Evolutionary conservation across 257 asterid genomes (phyloP).

Genomic region (Coffea canephora): DNA sequence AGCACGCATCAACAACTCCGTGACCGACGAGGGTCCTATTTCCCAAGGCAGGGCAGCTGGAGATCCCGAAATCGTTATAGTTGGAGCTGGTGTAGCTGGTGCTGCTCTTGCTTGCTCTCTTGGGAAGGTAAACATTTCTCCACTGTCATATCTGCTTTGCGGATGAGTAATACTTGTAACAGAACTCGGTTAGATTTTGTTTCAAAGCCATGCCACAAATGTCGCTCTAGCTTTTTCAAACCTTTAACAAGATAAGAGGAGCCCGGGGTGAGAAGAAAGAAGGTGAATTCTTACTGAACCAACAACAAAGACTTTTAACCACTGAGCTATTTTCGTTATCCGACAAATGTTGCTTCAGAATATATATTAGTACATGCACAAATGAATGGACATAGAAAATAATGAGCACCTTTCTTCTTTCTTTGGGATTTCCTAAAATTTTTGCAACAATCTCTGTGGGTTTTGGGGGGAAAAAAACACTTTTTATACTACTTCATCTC

Average conservation of each 20-base stretch:
- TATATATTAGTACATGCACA: too few relatives aligned
- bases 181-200: neutral
- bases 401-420: neutral
- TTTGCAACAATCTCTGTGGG: neutral
- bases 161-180: too few relatives aligned
- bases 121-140: conserved; percentile 10
- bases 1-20: neutral
- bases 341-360: too few relatives aligned
- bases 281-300: neutral
- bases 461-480: neutral
- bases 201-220: neutral
- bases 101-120: conserved; percentile 22
- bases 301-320: too few relatives aligned
- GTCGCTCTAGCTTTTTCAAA: too few relatives aligned
- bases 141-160: too few relatives aligned
- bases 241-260: too few relatives aligned
- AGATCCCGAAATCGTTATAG: conserved; percentile 9
- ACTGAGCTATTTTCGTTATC: neutral
- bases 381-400: neutral
- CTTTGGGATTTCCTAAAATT: neutral
- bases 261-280: too few relatives aligned
- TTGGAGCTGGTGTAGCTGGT: conserved; percentile 21
- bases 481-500: neutral
- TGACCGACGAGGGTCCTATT: neutral
- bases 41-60: neutral